These are phyloP conservation scores for Cryomyces minteri DNA, from an alignment of 495 filamentous ascomycete species.

Conservation along the genomic window DNA sequence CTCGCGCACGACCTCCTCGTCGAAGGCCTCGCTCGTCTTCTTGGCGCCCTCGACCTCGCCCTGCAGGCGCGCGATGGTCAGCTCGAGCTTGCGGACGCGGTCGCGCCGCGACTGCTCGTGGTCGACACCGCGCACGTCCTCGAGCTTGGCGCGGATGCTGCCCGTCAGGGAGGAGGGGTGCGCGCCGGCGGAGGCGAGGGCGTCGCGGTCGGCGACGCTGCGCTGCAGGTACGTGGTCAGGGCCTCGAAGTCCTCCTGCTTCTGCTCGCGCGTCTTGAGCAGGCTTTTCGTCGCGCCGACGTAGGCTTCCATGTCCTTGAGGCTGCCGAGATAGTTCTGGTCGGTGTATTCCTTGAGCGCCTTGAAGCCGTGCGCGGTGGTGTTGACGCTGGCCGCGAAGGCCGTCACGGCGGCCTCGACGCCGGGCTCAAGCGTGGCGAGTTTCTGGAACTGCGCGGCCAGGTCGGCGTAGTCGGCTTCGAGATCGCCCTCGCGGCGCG, in stretches of 20 bases:
- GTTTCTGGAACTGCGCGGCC: slow-evolving; percentile 81
- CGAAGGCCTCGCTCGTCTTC: slow-evolving; percentile 68
- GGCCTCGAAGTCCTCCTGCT: slow-evolving; percentile 93
- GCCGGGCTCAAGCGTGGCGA: slow-evolving; percentile 76
- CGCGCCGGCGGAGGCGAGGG: slow-evolving; percentile 40
- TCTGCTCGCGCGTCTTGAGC: slow-evolving; percentile 87
- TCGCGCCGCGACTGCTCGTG: slow-evolving; percentile 83
- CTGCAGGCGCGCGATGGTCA: slow-evolving; percentile 78
- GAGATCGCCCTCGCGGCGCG: slow-evolving; percentile 71
- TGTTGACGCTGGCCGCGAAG: slow-evolving; percentile 73
- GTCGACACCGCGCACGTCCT: slow-evolving; percentile 92
- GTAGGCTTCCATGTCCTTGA: slow-evolving; percentile 90
- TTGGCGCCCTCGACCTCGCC: slow-evolving; percentile 74
- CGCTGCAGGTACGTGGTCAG: slow-evolving; percentile 90
- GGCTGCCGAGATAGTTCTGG: slow-evolving; percentile 78
- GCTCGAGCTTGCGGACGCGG: slow-evolving; percentile 70
- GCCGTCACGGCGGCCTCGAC: slow-evolving; percentile 61
- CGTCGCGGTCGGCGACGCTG: slow-evolving; percentile 72
- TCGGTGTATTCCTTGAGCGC: slow-evolving; percentile 80
- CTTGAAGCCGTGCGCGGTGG: slow-evolving; percentile 56
- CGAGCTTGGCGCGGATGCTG: slow-evolving; percentile 82
- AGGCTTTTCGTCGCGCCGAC: slow-evolving; percentile 65
- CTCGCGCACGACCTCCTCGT: slow-evolving; percentile 85
- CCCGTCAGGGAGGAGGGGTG: slow-evolving; percentile 43
- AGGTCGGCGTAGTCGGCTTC: slow-evolving; percentile 81